A percentile compares a stretch with the other conserved stretches of the same genome.
phyloP scores from a whole-genome alignment of 2,329 filamentous ascomycete species.

The Teratosphaeria pseudoeucalypti region DNA sequence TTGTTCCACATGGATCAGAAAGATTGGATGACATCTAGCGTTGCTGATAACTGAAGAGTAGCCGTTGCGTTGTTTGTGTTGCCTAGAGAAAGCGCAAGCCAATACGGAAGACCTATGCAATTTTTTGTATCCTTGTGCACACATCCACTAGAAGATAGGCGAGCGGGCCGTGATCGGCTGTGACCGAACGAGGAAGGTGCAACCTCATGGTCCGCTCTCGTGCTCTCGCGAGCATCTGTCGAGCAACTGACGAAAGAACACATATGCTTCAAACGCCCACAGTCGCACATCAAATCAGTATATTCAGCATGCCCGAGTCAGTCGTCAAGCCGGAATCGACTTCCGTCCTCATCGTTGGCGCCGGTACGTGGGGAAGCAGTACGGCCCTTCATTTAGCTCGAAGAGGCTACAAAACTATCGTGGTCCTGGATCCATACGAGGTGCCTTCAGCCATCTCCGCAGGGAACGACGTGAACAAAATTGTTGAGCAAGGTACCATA shows the following conservation, averaged over 20 bases:
- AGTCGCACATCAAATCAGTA: neutral
- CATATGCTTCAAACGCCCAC: neutral
- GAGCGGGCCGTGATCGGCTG: neutral
- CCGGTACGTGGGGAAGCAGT: constrained; percentile 42
- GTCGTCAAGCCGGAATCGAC: neutral
- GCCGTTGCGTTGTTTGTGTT: neutral
- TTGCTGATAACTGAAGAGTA: neutral
- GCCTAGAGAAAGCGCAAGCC: neutral
- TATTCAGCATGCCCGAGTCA: neutral
- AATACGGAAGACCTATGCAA: neutral
- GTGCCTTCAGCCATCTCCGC: constrained; percentile 39
- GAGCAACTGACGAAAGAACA: neutral
- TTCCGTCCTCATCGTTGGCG: constrained; percentile 35
- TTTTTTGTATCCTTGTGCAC: neutral
- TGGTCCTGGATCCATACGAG: constrained; percentile 37
- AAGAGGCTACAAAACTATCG: constrained; percentile 40
- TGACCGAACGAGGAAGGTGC: neutral
- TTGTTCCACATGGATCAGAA: too few relatives aligned
- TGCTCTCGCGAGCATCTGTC: neutral
- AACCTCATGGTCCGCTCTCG: neutral
- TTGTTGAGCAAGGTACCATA: constrained; percentile 32
- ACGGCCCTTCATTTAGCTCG: constrained; percentile 44
- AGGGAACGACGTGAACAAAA: constrained; percentile 44
- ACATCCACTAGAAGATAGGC: neutral
- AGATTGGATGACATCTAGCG: too few relatives aligned